Evolutionary conservation across 73 alveolate species (phyloP), one percentile per base, ranked within the genome.

Genomic region (Durusdinium trenchii): DNA sequence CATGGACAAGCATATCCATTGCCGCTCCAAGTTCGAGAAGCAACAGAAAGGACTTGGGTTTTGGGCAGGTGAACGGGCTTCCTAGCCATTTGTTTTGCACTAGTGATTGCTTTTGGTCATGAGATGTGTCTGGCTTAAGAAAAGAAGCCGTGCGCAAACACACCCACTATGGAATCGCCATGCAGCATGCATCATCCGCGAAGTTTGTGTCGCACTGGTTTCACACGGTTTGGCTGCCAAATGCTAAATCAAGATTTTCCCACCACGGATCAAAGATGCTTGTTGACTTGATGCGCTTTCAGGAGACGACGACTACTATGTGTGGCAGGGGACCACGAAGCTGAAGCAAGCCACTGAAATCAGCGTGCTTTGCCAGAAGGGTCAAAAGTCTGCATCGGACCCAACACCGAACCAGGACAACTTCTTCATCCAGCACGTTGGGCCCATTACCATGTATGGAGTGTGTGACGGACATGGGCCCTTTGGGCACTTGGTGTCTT

Each of bases 401-500:
- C 99, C 99, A 14, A 93, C 99, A 1, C 99, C 99, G 32, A 93
- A 93, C 45, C 99, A 93, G 99, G 99, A 99, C 99, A 99, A 99
- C 89, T 95, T 99, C 99, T 99, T 99, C 95, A 69, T 96, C 50
- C 95, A 94, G 35, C 98, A 87, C 43, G 99, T 99, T 73, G 99
- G 99, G 38, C 99, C 96, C n/a, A 47, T 99, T 62, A 99, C 98
- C 93, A 94, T 99, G 85, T 99, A 96, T 73, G 99, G 99, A 6
- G 99, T 99, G 38, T 99, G 99, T 57, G 99, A 99, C 75, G 99
- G 99, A 67, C 99, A 99, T 86, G 99, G 99, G 1, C 99, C 99
- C 32, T 99, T 95, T 69, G 99, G 99, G 16, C 99, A 99, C 89
- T 46, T 94, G 57, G 99, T 99, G 51, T 96, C 99, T 47, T 99